Evolutionary conservation across 2,329 filamentous ascomycete genomes (phyloP).

Genomic region (Trichoderma hamatum): DNA sequence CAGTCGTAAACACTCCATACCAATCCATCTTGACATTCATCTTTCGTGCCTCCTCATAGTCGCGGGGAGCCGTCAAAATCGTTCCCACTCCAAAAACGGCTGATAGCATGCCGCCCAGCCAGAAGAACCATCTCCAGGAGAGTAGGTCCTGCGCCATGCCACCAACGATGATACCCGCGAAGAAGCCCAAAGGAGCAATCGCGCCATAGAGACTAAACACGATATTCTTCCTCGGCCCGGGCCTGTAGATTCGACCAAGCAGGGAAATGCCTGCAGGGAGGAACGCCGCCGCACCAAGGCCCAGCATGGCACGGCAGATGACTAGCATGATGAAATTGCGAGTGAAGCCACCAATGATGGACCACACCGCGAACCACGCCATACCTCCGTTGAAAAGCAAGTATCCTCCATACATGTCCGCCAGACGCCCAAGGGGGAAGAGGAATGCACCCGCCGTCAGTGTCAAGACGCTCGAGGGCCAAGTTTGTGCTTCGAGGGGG

Average conservation of each 20-base stretch:
- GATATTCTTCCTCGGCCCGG: constrained; percentile 69
- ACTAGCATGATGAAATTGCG: constrained; percentile 67
- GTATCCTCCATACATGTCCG: constrained; percentile 63
- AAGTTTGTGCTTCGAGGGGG: constrained; percentile 61
- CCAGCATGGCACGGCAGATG: constrained; percentile 68
- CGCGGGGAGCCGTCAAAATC: constrained; percentile 42
- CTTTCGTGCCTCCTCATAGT: constrained; percentile 39
- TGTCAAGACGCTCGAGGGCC: constrained; percentile 65
- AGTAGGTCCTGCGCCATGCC: constrained; percentile 62
- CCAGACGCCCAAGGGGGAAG: constrained; percentile 61
- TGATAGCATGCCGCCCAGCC: constrained; percentile 54
- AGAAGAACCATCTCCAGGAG: constrained; percentile 70
- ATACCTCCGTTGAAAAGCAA: constrained; percentile 59
- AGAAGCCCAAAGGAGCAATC: constrained; percentile 59
- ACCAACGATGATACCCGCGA: constrained; percentile 65
- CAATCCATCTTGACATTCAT: constrained; percentile 60
- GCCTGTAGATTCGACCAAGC: constrained; percentile 65
- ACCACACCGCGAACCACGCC: constrained; percentile 66
- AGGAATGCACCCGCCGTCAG: constrained; percentile 58
- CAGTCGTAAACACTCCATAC: constrained; percentile 56
- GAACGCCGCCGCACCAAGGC: constrained; percentile 68
- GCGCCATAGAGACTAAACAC: constrained; percentile 62
- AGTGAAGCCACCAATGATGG: constrained; percentile 66
- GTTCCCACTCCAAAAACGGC: constrained; percentile 56
- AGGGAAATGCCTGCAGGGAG: constrained; percentile 70